These are phyloP conservation scores for Lecanicillium sp. DNA, from an alignment of 2,329 filamentous ascomycete species.

Conservation along the genomic window DNA sequence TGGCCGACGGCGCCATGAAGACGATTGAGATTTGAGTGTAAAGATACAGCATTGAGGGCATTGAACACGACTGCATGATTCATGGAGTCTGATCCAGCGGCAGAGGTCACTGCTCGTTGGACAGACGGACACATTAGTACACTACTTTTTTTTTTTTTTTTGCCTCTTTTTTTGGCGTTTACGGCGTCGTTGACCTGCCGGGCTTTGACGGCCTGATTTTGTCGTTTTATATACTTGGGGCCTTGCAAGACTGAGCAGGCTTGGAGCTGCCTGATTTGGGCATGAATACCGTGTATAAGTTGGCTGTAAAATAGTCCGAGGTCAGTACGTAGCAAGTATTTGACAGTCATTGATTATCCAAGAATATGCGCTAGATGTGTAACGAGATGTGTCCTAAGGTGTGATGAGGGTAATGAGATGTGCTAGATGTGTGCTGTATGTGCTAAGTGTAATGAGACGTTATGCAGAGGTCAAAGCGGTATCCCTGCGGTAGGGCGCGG, in stretches of 20 bases:
- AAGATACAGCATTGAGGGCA: slow-evolving; percentile 11
- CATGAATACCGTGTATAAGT: no score
- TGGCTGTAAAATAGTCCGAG: no score
- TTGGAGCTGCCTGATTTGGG: no score
- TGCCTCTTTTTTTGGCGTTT: slow-evolving; percentile 12
- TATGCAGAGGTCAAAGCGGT: no score
- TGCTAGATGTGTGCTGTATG: no score
- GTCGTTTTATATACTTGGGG: neutral
- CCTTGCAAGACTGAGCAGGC: slow-evolving; percentile 6
- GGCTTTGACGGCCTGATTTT: neutral
- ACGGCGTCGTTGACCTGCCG: slow-evolving; percentile 6
- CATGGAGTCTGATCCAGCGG: neutral
- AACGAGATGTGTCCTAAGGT: no score
- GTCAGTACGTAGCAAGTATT: no score
- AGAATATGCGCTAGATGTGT: no score
- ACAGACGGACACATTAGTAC: neutral
- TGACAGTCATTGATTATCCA: no score
- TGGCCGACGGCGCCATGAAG: slow-evolving; percentile 50
- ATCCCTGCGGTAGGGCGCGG: no score
- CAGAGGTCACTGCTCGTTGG: neutral
- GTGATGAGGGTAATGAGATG: no score
- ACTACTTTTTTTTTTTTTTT: slow-evolving; percentile 5
- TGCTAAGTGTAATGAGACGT: no score
- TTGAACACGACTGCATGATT: slow-evolving; percentile 15
- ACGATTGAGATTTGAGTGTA: slow-evolving; percentile 51